Percentiles rank a stretch among this genome's conserved stretches.
These are phyloP conservation scores for Huntiella moniliformis DNA, from an alignment of 2,329 filamentous ascomycete species.

Conservation along the genomic window DNA sequence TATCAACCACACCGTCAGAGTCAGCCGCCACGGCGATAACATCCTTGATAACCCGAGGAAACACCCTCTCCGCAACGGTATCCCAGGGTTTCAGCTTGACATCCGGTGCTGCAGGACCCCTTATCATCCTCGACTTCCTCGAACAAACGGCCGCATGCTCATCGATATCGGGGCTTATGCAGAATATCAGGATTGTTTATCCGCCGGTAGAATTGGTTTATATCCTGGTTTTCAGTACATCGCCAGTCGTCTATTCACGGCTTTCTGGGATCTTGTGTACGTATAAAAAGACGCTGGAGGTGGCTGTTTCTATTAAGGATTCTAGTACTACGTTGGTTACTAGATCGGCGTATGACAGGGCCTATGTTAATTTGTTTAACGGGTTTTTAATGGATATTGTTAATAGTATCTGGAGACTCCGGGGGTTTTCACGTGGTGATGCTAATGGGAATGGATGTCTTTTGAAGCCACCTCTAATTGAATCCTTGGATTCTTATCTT, in stretches of 20 bases:
- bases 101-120: conserved; percentile 23
- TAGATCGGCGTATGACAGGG: conserved; percentile 32
- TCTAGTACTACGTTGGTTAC: conserved; percentile 26
- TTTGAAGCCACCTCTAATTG: conserved; percentile 26
- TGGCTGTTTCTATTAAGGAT: conserved; percentile 12
- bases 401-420: conserved; percentile 63
- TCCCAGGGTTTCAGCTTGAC: conserved; percentile 30
- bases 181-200: conserved; percentile 44
- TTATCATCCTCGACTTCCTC: conserved; percentile 51
- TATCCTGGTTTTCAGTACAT: conserved; percentile 46
- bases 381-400: conserved; percentile 74
- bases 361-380: conserved; percentile 55
- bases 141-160: conserved; percentile 39
- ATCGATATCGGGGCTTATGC: conserved; percentile 29
- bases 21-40: conserved; percentile 16
- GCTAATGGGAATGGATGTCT: conserved; percentile 40
- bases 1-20: conserved; percentile 18
- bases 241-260: conserved; percentile 44
- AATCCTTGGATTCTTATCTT: conserved; percentile 29
- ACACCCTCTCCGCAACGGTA: conserved; percentile 38
- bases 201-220: conserved; percentile 53
- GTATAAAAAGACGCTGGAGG: conserved; percentile 60
- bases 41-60: conserved; percentile 29
- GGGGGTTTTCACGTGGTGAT: conserved; percentile 48
- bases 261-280: conserved; percentile 49